phyloP scores from a whole-genome alignment of 2,329 filamentous ascomycete species.

The Lachnellula suecica region DNA sequence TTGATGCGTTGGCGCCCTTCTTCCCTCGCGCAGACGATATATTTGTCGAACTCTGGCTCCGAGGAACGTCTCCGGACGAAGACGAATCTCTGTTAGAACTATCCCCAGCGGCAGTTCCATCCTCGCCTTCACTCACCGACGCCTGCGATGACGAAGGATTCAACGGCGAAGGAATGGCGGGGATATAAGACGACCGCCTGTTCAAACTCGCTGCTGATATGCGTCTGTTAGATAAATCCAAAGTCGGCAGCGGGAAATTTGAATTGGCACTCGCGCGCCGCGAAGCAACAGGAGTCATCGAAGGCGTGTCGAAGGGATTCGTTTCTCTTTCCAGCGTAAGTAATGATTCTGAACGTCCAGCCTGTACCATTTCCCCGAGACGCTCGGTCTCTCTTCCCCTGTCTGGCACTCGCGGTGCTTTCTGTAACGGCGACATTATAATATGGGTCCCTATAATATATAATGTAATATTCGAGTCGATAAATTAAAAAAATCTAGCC shows the following conservation, averaged over 20 bases:
- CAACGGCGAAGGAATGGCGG: constrained; percentile 31
- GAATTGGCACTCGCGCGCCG: constrained; percentile 4
- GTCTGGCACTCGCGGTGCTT: constrained; percentile 4
- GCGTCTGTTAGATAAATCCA: constrained; percentile 4
- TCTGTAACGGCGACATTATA: constrained; percentile 12
- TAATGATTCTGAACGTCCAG: constrained; percentile 7
- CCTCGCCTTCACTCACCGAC: constrained; percentile 16
- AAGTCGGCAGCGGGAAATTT: constrained; percentile 5
- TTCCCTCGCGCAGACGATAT: constrained; percentile 2
- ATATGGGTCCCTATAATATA: not conserved
- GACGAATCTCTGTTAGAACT: constrained; percentile 14
- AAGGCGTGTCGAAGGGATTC: constrained; percentile 14
- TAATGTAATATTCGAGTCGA: too few species aligned
- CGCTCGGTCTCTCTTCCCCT: constrained; percentile 2
- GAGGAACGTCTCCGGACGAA: constrained; percentile 18
- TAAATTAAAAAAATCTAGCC: not conserved
- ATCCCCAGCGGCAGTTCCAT: not conserved
- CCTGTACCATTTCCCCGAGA: constrained; percentile 9
- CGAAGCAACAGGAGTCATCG: constrained; percentile 3
- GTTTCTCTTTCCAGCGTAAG: constrained; percentile 7
- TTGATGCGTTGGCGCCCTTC: constrained; percentile 13
- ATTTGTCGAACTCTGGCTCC: constrained; percentile 5
- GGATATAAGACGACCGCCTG: constrained; percentile 26
- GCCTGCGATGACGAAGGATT: constrained; percentile 24
- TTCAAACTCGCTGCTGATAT: constrained; percentile 11